These are phyloP conservation scores for Prototheca cutis DNA, from an alignment of 163 green algal genomes.

Conservation along the genomic window DNA sequence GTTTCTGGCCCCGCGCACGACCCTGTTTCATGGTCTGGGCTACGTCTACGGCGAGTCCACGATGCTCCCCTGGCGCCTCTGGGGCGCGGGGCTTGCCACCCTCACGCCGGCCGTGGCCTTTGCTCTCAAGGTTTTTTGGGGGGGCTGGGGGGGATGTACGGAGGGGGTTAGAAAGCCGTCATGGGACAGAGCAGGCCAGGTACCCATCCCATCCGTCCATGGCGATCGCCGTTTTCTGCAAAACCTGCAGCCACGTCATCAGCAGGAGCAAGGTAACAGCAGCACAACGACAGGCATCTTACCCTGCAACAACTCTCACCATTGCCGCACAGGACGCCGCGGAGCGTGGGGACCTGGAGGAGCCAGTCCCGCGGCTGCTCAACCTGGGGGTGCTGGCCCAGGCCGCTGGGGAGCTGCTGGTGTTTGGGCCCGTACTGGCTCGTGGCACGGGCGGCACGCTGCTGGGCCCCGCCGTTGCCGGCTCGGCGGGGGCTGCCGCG, in stretches of 20 bases:
- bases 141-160: neutral
- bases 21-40: slow-evolving; percentile 15
- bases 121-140: slow-evolving; percentile 9
- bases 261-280: too few relatives aligned
- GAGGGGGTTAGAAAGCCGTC: neutral
- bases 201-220: neutral
- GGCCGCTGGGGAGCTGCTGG: slow-evolving; percentile 15
- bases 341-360: slow-evolving; percentile 11
- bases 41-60: slow-evolving; percentile 21
- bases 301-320: slow-evolving; percentile 20
- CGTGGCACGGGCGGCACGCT: slow-evolving; percentile 12
- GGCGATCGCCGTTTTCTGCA: neutral
- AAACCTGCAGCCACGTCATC: too few relatives aligned
- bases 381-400: slow-evolving; percentile 15
- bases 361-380: slow-evolving; percentile 11
- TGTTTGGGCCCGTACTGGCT: slow-evolving; percentile 10
- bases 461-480: slow-evolving; percentile 5
- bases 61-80: slow-evolving; percentile 9
- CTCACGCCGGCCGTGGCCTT: slow-evolving; percentile 6
- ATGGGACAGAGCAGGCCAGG: neutral
- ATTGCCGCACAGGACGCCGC: slow-evolving; percentile 16
- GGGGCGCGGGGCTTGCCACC: slow-evolving; percentile 2
- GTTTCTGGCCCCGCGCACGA: neutral
- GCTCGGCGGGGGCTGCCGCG: neutral
- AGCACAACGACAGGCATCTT: too few relatives aligned